Percentiles rank a stretch among this genome's conserved stretches.
phyloP scores from a whole-genome alignment of 805 yeast species.

The Wickerhamomyces sydowiorum region DNA sequence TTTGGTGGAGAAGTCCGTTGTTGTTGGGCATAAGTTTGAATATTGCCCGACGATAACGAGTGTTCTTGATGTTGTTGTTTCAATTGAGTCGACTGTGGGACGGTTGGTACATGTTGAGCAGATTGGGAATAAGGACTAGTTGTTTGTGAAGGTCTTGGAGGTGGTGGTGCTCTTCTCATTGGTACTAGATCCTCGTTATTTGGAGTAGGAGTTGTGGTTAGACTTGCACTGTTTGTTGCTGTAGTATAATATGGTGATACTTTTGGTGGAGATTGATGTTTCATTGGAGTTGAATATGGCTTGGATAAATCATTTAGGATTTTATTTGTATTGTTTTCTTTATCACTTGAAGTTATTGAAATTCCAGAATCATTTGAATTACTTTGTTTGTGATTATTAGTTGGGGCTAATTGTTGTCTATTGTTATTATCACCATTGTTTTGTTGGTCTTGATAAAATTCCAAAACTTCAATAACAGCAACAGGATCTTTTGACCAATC shows the following conservation, averaged over 20 bases:
- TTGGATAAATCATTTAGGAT: constrained; percentile 39
- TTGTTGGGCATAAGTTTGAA: constrained; percentile 6
- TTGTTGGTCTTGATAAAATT: constrained; percentile 54
- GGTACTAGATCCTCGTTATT: constrained; percentile 34
- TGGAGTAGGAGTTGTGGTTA: constrained; percentile 4
- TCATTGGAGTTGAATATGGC: constrained; percentile 33
- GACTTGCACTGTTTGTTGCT: constrained; percentile 1
- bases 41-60: too few species aligned
- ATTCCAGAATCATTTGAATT: constrained; percentile 18
- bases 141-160: constrained; percentile 28
- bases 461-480: constrained; percentile 89
- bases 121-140: constrained; percentile 1
- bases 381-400: constrained; percentile 13
- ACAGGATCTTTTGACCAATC: constrained; percentile 94
- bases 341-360: constrained; percentile 12
- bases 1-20: constrained; percentile 6
- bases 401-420: background rate
- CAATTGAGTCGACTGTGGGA: constrained; percentile 4
- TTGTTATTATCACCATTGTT: constrained; percentile 4
- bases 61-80: constrained; percentile 5
- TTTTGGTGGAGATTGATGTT: constrained; percentile 36
- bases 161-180: constrained; percentile 51
- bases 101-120: constrained; percentile 5
- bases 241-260: constrained; percentile 20
- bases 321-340: constrained; percentile 14